These are phyloP conservation scores for Lasiosphaeria hispida DNA, from an alignment of 495 filamentous ascomycete genomes.

Conservation along the genomic window DNA sequence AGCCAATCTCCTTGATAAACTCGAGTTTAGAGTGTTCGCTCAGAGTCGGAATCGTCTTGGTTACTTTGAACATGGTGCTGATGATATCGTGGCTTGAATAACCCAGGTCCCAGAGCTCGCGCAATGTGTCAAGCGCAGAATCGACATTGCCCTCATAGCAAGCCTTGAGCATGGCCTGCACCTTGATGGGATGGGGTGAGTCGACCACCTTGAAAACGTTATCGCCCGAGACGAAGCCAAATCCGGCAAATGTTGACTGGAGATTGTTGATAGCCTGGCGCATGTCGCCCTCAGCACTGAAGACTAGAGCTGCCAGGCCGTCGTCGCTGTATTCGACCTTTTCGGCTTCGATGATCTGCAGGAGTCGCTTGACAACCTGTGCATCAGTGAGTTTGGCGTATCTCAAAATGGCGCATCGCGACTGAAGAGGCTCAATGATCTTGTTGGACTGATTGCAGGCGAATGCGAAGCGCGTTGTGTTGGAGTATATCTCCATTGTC, in stretches of 20 bases:
- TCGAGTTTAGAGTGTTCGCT: constrained; percentile 93
- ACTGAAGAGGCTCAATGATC: constrained; percentile 98
- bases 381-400: constrained; percentile 90
- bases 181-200: constrained; percentile 93
- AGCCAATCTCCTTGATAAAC: constrained; percentile 97
- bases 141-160: constrained; percentile 92
- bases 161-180: constrained; percentile 97
- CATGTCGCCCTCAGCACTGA: constrained; percentile 98
- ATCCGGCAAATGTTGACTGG: constrained; percentile 92
- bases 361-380: constrained; percentile 83
- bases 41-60: constrained; percentile 85
- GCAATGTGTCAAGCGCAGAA: constrained; percentile 76
- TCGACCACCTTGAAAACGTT: constrained; percentile 99
- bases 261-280: constrained; percentile 98
- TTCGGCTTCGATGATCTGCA: constrained; percentile 90
- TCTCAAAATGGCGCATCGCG: constrained; percentile 91
- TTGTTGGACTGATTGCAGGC: constrained; percentile 99
- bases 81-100: constrained; percentile 98
- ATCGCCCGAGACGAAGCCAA: constrained; percentile 94
- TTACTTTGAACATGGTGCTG: constrained; percentile 97
- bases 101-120: constrained; percentile 90
- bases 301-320: constrained; percentile 90
- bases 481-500: constrained; percentile 99
- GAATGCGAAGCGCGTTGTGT: constrained; percentile 95
- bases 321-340: constrained; percentile 86